Evolutionary conservation across 2,329 filamentous ascomycete species (phyloP).

Genomic region (Remersonia thermophila): DNA sequence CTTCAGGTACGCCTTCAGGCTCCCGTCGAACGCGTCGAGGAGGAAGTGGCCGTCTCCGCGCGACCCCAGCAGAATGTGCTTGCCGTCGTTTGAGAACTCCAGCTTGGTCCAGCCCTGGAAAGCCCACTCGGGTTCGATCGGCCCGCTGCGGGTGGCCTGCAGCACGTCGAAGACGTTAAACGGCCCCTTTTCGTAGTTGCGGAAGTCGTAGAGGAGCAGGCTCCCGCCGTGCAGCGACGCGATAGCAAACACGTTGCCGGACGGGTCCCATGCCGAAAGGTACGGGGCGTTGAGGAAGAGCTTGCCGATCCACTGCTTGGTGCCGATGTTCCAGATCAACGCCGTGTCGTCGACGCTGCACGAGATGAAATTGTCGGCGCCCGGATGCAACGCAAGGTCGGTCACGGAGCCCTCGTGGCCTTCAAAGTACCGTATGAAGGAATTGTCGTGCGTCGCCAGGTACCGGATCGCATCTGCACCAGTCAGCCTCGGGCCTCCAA

Average conservation of each 20-base stretch:
- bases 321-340: slow-evolving; percentile 77
- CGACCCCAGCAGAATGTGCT: slow-evolving; percentile 71
- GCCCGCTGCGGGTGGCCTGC: slow-evolving; percentile 31
- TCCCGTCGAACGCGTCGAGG: slow-evolving; percentile 83
- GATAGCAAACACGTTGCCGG: slow-evolving; percentile 81
- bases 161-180: slow-evolving; percentile 76
- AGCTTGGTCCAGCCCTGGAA: slow-evolving; percentile 74
- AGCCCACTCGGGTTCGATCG: slow-evolving; percentile 43
- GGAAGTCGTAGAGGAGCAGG: slow-evolving; percentile 81
- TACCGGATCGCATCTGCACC: slow-evolving; percentile 64
- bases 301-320: slow-evolving; percentile 66
- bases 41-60: slow-evolving; percentile 78
- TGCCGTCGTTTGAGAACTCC: slow-evolving; percentile 94
- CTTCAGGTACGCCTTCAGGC: slow-evolving; percentile 60
- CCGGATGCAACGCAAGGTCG: slow-evolving; percentile 69
- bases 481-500: slow-evolving; percentile 2
- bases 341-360: slow-evolving; percentile 86
- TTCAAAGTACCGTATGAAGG: slow-evolving; percentile 90
- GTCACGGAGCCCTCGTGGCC: slow-evolving; percentile 82
- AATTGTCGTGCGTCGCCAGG: slow-evolving; percentile 87
- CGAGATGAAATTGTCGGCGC: slow-evolving; percentile 82
- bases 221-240: slow-evolving; percentile 69
- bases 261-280: slow-evolving; percentile 82
- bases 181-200: slow-evolving; percentile 85
- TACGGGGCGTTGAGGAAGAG: slow-evolving; percentile 71